These are phyloP conservation scores for Colletotrichum shisoi DNA, from an alignment of 2,329 filamentous ascomycete genomes.

Conservation along the genomic window DNA sequence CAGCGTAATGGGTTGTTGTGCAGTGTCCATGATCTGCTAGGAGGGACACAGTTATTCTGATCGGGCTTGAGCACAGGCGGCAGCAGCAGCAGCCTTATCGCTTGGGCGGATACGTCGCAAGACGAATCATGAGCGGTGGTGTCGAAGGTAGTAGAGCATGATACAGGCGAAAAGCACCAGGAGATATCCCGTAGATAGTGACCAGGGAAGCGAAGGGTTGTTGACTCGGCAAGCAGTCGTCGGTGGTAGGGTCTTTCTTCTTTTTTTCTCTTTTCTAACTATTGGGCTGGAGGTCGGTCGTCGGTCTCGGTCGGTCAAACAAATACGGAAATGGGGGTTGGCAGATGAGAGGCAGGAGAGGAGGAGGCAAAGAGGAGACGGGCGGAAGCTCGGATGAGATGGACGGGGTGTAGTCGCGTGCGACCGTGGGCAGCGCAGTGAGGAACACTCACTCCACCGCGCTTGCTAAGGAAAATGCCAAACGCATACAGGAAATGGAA, in stretches of 20 bases:
- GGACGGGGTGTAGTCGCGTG: constrained; percentile 17
- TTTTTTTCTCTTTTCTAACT: neutral
- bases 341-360: neutral
- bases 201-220: neutral
- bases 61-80: neutral
- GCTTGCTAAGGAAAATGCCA: too few relatives aligned
- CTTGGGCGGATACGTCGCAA: constrained; percentile 28
- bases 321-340: neutral
- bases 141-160: constrained; percentile 24
- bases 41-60: neutral
- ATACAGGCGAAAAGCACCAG: constrained; percentile 14
- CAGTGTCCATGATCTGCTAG: constrained; percentile 30
- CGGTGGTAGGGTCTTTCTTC: neutral
- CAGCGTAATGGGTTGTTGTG: constrained; percentile 39
- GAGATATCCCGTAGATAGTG: neutral
- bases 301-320: constrained; percentile 2
- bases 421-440: neutral
- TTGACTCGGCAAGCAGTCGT: neutral
- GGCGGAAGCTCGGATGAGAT: constrained; percentile 24
- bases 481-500: constrained; percentile 1
- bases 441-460: constrained; percentile 8
- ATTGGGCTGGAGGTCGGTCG: neutral
- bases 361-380: constrained; percentile 4
- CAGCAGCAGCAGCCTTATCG: constrained; percentile 24
- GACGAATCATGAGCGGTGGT: constrained; percentile 29